A percentile compares a stretch with the other conserved stretches of the same genome.
These are phyloP conservation scores for Macrolepiota albuminosa DNA, from an alignment of 768 basidiomycete genomes.

Conservation along the genomic window DNA sequence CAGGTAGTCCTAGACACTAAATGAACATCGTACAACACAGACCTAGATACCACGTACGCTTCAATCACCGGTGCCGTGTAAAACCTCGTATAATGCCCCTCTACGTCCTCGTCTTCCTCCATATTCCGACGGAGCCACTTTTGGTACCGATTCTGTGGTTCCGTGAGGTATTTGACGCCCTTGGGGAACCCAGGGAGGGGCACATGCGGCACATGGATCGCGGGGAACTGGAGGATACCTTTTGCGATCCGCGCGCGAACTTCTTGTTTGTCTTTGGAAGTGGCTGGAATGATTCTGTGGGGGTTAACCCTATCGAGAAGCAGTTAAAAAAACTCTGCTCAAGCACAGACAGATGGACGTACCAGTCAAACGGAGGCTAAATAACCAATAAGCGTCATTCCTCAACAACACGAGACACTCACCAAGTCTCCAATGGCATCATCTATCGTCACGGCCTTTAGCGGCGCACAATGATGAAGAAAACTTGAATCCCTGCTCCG, in stretches of 20 bases:
- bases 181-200: slow-evolving; percentile 42
- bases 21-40: neutral
- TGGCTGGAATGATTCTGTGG: slow-evolving; percentile 32
- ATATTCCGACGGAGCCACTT: slow-evolving; percentile 24
- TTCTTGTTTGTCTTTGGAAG: slow-evolving; percentile 27
- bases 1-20: slow-evolving; percentile 37
- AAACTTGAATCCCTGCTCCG: slow-evolving; percentile 34
- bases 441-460: slow-evolving; percentile 50
- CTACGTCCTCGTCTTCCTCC: slow-evolving; percentile 30
- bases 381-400: neutral
- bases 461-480: slow-evolving; percentile 55
- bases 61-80: slow-evolving; percentile 42
- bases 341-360: too few relatives aligned
- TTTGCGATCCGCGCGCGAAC: slow-evolving; percentile 28
- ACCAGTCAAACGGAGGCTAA: slow-evolving; percentile 73
- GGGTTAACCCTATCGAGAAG: slow-evolving; percentile 52
- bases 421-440: slow-evolving; percentile 72
- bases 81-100: slow-evolving; percentile 52
- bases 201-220: slow-evolving; percentile 19
- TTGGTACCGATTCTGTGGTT: slow-evolving; percentile 46
- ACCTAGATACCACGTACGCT: slow-evolving; percentile 31
- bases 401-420: slow-evolving; percentile 20
- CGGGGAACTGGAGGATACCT: slow-evolving; percentile 44
- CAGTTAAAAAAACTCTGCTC: too few relatives aligned
- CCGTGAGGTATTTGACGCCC: slow-evolving; percentile 34